Base-by-base conservation (phyloP, 805 yeast genomes). In the Myxozyma mucilagina region DNA sequence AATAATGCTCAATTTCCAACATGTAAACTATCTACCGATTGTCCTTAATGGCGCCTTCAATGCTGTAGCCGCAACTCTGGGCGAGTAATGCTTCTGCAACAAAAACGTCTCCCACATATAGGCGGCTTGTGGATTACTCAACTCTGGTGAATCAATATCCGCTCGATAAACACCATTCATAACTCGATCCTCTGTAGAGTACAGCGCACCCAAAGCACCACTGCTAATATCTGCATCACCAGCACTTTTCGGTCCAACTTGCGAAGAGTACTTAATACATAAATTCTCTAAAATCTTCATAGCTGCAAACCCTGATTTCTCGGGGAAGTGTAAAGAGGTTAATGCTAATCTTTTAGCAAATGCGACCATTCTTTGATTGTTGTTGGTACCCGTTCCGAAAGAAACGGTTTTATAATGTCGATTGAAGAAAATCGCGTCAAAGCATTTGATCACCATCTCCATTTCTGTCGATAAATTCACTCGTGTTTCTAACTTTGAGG, bases 381-480 rank as follows among this genome's bases (percentile, higher is more conserved):
- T 67, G 24, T 56, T 56, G 13, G 69, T 43, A 42, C 64, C 61
- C 34, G 68, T 49, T 16, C 66, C 66, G 18, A 63, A 63, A 5
- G 60, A 51, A 8, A 61, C 64, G 10, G 65, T 60, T 43, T 59
- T 53, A 44, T 56, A 63, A 42, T 57, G 65, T 50, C 90, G 83
- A 65, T 85, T 83, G 79, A 90, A 89, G 69, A 94, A 94, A 32
- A 92, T 82, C 56, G 84, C 83, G 71, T 93, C 97, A 44, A 93
- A 78, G 45, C 92, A 85, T 63, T 87, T 81, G 56, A 93, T 78
- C 20, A 91, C 75, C 70, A 94, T 76, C 72, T 94, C 98, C 18
- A 96, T 87, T 68, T 90, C 91, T 5, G 97, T 92, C 0, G 96
- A 84, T 2, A 91, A 87, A 71, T 90, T 90, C 44, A 91, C 96